phyloP scores from a whole-genome alignment of 805 yeast genomes.

The Candida berthetii region DNA sequence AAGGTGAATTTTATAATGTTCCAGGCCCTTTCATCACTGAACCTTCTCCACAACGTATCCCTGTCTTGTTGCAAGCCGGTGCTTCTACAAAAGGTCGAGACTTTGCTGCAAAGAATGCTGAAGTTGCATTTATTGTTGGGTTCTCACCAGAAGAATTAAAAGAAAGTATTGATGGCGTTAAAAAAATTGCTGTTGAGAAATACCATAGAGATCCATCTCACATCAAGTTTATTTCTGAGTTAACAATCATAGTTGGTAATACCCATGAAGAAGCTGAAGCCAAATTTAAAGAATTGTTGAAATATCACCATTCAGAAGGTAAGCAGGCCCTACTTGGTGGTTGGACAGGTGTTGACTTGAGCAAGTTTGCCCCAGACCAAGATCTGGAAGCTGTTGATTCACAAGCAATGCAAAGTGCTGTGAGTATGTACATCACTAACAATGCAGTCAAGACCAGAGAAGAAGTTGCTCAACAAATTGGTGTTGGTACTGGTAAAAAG shows the following conservation, averaged over 20 bases:
- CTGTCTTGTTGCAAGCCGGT: conserved; percentile 36
- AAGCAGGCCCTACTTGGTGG: conserved; percentile 36
- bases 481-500: conserved; percentile 18
- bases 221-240: conserved; percentile 28
- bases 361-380: conserved; percentile 26
- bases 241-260: conserved; percentile 27
- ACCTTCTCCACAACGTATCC: conserved; percentile 35
- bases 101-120: conserved; percentile 36
- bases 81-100: conserved; percentile 30
- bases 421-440: conserved; percentile 6
- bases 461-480: conserved; percentile 13
- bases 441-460: conserved; percentile 22
- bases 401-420: conserved; percentile 23
- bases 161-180: conserved; percentile 23
- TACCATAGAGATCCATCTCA: conserved; percentile 27
- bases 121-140: conserved; percentile 29
- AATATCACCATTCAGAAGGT: conserved; percentile 32
- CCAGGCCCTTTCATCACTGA: conserved; percentile 32
- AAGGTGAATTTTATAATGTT: conserved; percentile 30
- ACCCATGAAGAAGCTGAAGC: conserved; percentile 33
- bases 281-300: conserved; percentile 23
- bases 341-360: conserved; percentile 36
- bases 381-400: conserved; percentile 24
- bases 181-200: conserved; percentile 22
- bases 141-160: conserved; percentile 24